Evolutionary conservation across 345 rosid genomes (phyloP).

Genomic region (Eucalyptus marginata): DNA sequence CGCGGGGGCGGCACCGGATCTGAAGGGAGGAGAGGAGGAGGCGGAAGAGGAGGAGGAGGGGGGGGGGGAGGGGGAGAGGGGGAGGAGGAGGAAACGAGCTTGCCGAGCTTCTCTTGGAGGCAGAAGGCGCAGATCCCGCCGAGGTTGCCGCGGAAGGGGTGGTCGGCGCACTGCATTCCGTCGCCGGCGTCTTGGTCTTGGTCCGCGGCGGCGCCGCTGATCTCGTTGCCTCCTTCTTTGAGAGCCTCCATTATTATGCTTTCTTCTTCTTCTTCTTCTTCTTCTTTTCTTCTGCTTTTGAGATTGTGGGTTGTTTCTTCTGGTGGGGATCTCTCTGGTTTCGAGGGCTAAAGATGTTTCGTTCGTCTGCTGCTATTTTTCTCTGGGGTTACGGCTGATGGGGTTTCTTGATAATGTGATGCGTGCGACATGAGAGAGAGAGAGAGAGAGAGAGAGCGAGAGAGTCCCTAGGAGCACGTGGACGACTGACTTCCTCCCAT

Average conservation of each 20-base stretch:
- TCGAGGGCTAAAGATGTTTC: not conserved
- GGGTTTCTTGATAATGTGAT: not conserved
- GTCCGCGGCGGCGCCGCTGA: conserved; percentile 25
- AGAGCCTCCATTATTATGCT: not conserved
- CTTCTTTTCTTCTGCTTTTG: not conserved
- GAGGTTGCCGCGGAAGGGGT: conserved; percentile 68
- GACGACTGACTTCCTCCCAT: not conserved
- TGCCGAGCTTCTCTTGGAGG: conserved; percentile 95
- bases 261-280: not conserved
- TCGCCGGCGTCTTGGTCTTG: conserved; percentile 48
- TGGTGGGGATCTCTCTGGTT: not conserved
- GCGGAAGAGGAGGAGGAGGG: conserved; percentile 23
- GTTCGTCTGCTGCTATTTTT: not conserved
- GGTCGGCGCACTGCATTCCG: conserved; percentile 76
- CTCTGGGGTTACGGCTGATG: not conserved
- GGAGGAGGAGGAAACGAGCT: conserved; percentile 84
- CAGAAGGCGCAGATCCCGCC: conserved; percentile 99
- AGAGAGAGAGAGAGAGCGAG: not conserved
- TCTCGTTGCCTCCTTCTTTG: not conserved
- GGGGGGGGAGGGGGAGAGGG: conserved; percentile 49
- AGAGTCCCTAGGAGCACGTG: not conserved
- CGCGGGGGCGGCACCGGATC: conserved; percentile 45
- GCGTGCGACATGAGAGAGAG: not conserved
- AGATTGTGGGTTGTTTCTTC: not conserved
- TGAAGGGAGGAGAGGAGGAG: conserved; percentile 72